These are phyloP conservation scores for Cadophora sp. DNA, from an alignment of 2,329 filamentous ascomycete genomes.

Conservation along the genomic window DNA sequence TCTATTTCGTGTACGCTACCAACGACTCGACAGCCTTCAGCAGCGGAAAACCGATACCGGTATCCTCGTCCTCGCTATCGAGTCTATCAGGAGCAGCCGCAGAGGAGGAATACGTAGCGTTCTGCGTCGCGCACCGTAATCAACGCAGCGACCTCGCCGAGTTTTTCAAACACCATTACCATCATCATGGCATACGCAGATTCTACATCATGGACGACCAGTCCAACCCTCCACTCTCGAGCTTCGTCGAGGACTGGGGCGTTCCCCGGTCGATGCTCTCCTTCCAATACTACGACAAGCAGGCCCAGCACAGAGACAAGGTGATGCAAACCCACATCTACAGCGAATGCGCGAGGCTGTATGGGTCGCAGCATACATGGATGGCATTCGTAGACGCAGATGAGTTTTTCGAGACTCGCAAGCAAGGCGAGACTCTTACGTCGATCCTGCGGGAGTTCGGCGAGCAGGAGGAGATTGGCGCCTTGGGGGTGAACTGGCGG, in stretches of 20 bases:
- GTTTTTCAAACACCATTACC: slow-evolving; percentile 41
- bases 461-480: slow-evolving; percentile 37
- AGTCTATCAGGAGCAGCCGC: neutral
- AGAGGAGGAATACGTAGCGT: slow-evolving; percentile 36
- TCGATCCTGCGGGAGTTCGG: slow-evolving; percentile 41
- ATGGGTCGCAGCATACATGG: slow-evolving; percentile 43
- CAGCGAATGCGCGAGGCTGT: slow-evolving; percentile 33
- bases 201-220: slow-evolving; percentile 44
- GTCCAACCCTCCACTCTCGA: slow-evolving; percentile 35
- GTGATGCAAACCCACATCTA: slow-evolving; percentile 35
- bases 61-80: neutral
- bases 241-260: slow-evolving; percentile 27
- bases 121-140: slow-evolving; percentile 40
- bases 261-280: slow-evolving; percentile 34
- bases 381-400: slow-evolving; percentile 44
- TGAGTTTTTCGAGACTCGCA: slow-evolving; percentile 42
- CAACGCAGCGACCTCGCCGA: slow-evolving; percentile 38
- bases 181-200: slow-evolving; percentile 37
- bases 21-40: neutral
- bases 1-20: neutral
- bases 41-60: neutral
- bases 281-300: slow-evolving; percentile 32
- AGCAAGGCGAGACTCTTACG: slow-evolving; percentile 38
- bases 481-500: slow-evolving; percentile 45
- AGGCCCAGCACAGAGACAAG: neutral